These are phyloP conservation scores for Carex scoparia DNA, from an alignment of 176 grass and related monocot species.

Conservation along the genomic window DNA sequence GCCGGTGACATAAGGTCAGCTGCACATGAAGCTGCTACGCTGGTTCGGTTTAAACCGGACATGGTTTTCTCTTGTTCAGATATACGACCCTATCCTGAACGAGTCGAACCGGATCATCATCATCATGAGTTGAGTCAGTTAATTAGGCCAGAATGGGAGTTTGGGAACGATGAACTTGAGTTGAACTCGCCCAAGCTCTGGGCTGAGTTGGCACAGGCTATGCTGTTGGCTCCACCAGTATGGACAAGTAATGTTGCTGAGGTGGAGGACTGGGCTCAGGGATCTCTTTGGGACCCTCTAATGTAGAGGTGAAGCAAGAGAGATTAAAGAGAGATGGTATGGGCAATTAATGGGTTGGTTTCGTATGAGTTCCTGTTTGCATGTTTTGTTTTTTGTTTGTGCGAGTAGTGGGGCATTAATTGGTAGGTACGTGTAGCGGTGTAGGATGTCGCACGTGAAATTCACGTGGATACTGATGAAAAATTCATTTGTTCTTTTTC, in stretches of 20 bases:
- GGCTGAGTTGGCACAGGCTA: conserved; percentile 83
- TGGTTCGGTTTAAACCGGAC: conserved; percentile 43
- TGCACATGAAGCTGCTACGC: conserved; percentile 61
- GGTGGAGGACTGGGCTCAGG: conserved; percentile 69
- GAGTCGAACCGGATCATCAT: not conserved
- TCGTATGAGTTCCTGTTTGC: not conserved
- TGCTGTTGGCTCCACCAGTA: conserved; percentile 72
- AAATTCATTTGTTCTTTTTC: conserved; percentile 15
- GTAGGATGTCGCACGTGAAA: conserved; percentile 35
- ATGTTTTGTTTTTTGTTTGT: conserved; percentile 5
- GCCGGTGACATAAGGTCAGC: conserved; percentile 73
- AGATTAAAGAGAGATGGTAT: not conserved
- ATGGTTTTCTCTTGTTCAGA: not conserved
- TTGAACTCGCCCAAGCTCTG: conserved; percentile 65
- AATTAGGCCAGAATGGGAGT: conserved; percentile 9
- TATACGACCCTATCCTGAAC: not conserved
- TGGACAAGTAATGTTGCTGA: conserved; percentile 35
- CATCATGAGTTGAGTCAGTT: not conserved
- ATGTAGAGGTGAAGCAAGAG: conserved; percentile 27
- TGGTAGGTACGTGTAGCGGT: not conserved
- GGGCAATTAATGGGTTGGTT: not conserved
- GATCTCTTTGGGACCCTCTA: conserved; percentile 54
- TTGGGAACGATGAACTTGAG: conserved; percentile 45
- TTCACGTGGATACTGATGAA: conserved; percentile 40
- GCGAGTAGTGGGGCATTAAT: not conserved